Evolutionary conservation across 2,329 filamentous ascomycete genomes (phyloP).

Genomic region (Leptographium flavum): DNA sequence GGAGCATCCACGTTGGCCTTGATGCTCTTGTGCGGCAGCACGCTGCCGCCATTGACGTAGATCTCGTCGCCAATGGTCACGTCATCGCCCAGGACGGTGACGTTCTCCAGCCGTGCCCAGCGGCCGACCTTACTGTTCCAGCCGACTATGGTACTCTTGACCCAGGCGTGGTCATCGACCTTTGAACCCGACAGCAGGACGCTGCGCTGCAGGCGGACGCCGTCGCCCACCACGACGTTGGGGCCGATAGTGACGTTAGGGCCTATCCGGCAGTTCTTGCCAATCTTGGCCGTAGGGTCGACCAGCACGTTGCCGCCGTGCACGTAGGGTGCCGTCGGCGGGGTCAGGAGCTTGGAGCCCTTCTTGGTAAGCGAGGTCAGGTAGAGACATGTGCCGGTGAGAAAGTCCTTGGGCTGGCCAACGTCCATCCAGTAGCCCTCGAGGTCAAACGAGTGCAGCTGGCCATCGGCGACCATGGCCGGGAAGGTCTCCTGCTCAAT

Average conservation of each 20-base stretch:
- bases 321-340: conserved; percentile 63
- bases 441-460: conserved; percentile 90
- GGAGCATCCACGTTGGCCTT: conserved; percentile 88
- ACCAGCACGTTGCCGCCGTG: conserved; percentile 93
- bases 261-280: conserved; percentile 95
- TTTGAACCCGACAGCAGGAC: conserved; percentile 81
- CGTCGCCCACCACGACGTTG: conserved; percentile 82
- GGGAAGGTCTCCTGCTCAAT: conserved; percentile 99
- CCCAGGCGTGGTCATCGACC: conserved; percentile 97
- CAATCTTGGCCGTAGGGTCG: conserved; percentile 86
- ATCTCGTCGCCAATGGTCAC: conserved; percentile 97
- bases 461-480: conserved; percentile 74
- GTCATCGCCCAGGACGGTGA: conserved; percentile 94
- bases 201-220: conserved; percentile 84
- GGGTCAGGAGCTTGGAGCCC: conserved; percentile 68
- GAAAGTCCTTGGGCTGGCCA: conserved; percentile 95
- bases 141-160: conserved; percentile 96
- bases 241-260: conserved; percentile 95
- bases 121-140: conserved; percentile 95
- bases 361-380: conserved; percentile 86
- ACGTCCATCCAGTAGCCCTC: conserved; percentile 99
- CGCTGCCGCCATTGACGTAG: conserved; percentile 92
- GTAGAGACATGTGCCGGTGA: conserved; percentile 91
- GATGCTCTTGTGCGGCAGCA: conserved; percentile 96
- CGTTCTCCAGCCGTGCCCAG: conserved; percentile 95